Percentiles rank a stretch among this genome's conserved stretches.
Conservation (phyloP, 2,329 filamentous ascomycete species). For the Beauveria australis region DNA sequence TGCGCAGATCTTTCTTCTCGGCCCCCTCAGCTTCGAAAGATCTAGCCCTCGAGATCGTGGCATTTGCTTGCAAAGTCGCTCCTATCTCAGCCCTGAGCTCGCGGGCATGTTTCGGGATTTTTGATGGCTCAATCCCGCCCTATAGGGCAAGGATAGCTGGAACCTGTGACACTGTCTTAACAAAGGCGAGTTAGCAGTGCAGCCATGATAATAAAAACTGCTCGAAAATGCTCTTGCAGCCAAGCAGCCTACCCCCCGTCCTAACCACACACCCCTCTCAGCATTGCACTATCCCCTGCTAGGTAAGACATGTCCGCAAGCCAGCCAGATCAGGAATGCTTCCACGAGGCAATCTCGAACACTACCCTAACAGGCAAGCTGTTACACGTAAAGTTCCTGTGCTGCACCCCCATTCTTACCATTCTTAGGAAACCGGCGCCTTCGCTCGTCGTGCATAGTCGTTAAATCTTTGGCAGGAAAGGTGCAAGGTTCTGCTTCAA, state of each 20-base stretch:
- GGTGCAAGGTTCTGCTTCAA: not conserved
- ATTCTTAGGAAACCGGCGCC: not conserved
- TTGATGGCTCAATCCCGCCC: not conserved
- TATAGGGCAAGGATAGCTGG: not conserved
- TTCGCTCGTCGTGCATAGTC: not conserved
- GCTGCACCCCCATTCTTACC: not conserved
- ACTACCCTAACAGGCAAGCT: slow-evolving; percentile 8
- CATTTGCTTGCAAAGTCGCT: not conserved
- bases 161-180: not conserved
- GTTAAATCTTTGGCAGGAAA: not conserved
- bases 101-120: not conserved
- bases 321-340: slow-evolving; percentile 7
- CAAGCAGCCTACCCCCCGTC: not conserved
- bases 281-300: not conserved
- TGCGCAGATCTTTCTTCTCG: not conserved
- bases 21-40: not conserved
- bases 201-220: not conserved
- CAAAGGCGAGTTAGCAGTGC: not conserved
- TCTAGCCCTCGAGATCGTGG: not conserved
- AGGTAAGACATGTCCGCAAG: not conserved
- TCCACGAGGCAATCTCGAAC: slow-evolving; percentile 7
- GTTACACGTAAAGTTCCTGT: not conserved
- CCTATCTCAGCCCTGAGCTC: not conserved
- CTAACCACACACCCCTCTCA: not conserved
- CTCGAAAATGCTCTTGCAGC: not conserved